phyloP scores from a whole-genome alignment of 2,329 filamentous ascomycete species.

The Sporothrix euskadiensis region DNA sequence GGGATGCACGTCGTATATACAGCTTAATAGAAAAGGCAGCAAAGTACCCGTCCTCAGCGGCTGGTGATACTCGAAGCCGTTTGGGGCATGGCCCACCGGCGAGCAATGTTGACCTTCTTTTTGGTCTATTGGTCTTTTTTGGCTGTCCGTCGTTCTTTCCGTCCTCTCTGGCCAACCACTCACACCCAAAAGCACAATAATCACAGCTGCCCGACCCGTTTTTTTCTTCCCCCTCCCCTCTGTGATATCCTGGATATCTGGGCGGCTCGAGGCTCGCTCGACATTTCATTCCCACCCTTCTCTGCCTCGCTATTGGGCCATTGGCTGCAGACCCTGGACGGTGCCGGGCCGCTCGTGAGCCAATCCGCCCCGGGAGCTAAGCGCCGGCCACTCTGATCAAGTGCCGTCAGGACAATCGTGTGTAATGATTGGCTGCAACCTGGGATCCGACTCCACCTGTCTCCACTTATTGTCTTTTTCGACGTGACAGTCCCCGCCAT shows the following conservation, averaged over 20 bases:
- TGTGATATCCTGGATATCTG: background rate
- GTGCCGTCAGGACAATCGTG: background rate
- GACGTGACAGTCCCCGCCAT: background rate
- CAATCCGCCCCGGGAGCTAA: constrained; percentile 28
- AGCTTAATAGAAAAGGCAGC: background rate
- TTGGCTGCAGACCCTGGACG: constrained; percentile 44
- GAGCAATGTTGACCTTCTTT: background rate
- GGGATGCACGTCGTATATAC: constrained; percentile 26
- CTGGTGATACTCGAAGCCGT: constrained; percentile 32
- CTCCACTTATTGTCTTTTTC: background rate
- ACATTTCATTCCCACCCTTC: background rate
- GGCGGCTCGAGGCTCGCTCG: constrained; percentile 3
- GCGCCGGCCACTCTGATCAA: constrained; percentile 27
- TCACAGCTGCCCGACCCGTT: background rate
- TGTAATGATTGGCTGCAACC: constrained; percentile 1
- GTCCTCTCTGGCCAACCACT: background rate
- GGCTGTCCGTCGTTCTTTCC: background rate
- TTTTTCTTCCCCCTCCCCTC: background rate
- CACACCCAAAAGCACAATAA: background rate
- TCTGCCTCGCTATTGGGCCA: constrained; percentile 49
- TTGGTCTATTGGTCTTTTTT: too few species aligned
- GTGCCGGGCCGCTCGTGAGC: constrained; percentile 37
- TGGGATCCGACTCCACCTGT: background rate
- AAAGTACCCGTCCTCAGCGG: constrained; percentile 24
- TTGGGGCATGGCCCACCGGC: constrained; percentile 20